Evolutionary conservation across 2,329 filamentous ascomycete species (phyloP).

Genomic region (Fusarium torulosum): DNA sequence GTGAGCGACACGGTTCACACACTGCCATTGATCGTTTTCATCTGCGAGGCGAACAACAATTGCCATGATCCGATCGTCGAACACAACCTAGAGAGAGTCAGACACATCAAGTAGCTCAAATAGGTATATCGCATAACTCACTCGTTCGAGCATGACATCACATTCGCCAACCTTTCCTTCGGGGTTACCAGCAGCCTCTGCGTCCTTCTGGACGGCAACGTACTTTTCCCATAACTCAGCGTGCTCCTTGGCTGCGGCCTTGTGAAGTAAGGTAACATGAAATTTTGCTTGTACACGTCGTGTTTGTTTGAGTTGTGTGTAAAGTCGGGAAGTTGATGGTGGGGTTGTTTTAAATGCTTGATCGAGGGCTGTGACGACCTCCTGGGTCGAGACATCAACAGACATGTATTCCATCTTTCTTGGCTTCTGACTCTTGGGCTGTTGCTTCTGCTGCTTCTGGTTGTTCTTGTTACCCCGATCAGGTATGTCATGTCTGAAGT

Average conservation of each 20-base stretch:
- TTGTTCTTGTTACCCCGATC: slow-evolving; percentile 61
- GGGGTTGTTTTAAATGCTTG: slow-evolving; percentile 72
- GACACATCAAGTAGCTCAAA: background rate
- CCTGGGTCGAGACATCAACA: slow-evolving; percentile 59
- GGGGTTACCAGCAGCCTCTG: slow-evolving; percentile 51
- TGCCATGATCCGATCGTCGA: slow-evolving; percentile 89
- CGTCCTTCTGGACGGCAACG: slow-evolving; percentile 65
- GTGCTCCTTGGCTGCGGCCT: slow-evolving; percentile 69
- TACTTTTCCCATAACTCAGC: slow-evolving; percentile 84
- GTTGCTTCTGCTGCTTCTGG: slow-evolving; percentile 50
- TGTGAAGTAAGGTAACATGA: slow-evolving; percentile 94
- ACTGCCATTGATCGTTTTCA: slow-evolving; percentile 70
- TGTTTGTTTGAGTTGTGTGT: slow-evolving; percentile 77
- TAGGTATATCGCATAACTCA: slow-evolving; percentile 48
- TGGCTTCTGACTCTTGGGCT: slow-evolving; percentile 46
- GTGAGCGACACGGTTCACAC: slow-evolving; percentile 83
- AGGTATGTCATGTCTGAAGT: slow-evolving; percentile 80
- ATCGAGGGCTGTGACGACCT: slow-evolving; percentile 70
- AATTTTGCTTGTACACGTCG: slow-evolving; percentile 86
- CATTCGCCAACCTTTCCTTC: slow-evolving; percentile 68
- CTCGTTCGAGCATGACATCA: slow-evolving; percentile 72
- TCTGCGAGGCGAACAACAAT: slow-evolving; percentile 83
- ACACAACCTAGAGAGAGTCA: slow-evolving; percentile 71
- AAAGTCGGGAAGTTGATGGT: slow-evolving; percentile 68
- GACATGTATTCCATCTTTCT: slow-evolving; percentile 69